Base-by-base conservation (phyloP, 495 filamentous ascomycete species). In the Chaetomidium leptoderma region DNA sequence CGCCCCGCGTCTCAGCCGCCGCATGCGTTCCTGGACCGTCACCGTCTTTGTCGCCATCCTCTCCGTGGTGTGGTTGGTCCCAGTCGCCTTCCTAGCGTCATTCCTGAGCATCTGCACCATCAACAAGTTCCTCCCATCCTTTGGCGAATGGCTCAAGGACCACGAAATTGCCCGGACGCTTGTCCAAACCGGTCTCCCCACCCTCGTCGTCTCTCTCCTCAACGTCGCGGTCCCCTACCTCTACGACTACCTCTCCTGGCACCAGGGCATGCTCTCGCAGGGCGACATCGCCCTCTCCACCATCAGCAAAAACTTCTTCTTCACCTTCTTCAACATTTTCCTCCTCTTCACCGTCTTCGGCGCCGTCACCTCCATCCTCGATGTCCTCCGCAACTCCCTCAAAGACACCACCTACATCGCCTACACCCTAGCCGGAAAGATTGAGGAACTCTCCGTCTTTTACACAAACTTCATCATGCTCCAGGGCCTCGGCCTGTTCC, bases 271-370 rank as follows among this genome's bases (percentile, higher is more conserved):
- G 87, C 87, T 93, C 51, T 97, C 93, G 0, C 89, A 89, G 62
- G 89, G 87, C 24, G 95, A 99, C 56, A 83, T 97, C n/a, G 95
- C 97, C 66, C 81, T 97, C 10, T 97, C 92, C 8, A 77, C 91
- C 39, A 91, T 97, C 67, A 95, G 90, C 55, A 99, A 99, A 77
- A 99, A 97, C 67, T 99, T 97, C 74, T 97, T 97, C 80, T 99
- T 97, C 72, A 90, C 88, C 32, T 99, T 99, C 76, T 97, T 97
- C 83, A 99, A 99, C 74, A 85, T 97, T 23, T 99, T 99, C 74
- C 77, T 97, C 51, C 80, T 97, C 43, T 97, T 97, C 68, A 96
- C 93, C 3, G 83, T 95, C 26, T 87, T 95, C 43, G 90, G 92
- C 48, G 90, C 91, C 29, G 90, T 87, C 7, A 79, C 86, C 36